Percentiles rank a stretch among this genome's conserved stretches.
Conservation (phyloP, 1,284 basidiomycete genomes). For the Coniferiporia weirii region DNA sequence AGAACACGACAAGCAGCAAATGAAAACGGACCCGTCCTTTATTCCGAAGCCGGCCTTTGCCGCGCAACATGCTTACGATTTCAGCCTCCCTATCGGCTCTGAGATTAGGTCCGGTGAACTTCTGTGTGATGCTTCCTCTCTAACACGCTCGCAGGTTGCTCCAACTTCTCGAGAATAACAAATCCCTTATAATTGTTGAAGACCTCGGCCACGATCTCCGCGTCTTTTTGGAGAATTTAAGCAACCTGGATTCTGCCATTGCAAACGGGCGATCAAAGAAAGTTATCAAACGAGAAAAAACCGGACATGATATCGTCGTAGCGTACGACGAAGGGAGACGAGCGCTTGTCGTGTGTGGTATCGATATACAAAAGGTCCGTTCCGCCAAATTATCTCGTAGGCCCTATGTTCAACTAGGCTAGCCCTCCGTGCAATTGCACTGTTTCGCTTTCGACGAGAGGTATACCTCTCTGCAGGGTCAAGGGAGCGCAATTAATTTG, state of each 20-base stretch:
- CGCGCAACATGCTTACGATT: constrained; percentile 22
- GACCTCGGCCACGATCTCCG: constrained; percentile 29
- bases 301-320: constrained; percentile 38
- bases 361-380: constrained; percentile 31
- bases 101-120: constrained; percentile 1
- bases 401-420: not conserved
- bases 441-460: constrained; percentile 43
- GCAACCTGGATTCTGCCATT: constrained; percentile 31
- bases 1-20: constrained; percentile 35
- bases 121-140: not conserved
- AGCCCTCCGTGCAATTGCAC: constrained; percentile 34
- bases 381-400: not conserved
- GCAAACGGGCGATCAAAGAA: constrained; percentile 25
- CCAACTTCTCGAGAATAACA: constrained; percentile 33
- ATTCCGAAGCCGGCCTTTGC: constrained; percentile 34
- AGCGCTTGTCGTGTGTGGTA: constrained; percentile 39
- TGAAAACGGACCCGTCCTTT: constrained; percentile 34
- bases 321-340: constrained; percentile 48
- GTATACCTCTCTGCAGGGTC: constrained; percentile 32
- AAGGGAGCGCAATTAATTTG: constrained; percentile 37
- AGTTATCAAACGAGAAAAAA: constrained; percentile 36
- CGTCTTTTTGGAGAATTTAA: constrained; percentile 37
- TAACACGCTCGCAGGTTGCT: constrained; percentile 29
- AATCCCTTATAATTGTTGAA: constrained; percentile 37
- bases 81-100: constrained; percentile 29